A percentile compares a stretch with the other conserved stretches of the same genome.
Evolutionary conservation across 331 rosid species (phyloP).

Genomic region (Rosa hybrid): DNA sequence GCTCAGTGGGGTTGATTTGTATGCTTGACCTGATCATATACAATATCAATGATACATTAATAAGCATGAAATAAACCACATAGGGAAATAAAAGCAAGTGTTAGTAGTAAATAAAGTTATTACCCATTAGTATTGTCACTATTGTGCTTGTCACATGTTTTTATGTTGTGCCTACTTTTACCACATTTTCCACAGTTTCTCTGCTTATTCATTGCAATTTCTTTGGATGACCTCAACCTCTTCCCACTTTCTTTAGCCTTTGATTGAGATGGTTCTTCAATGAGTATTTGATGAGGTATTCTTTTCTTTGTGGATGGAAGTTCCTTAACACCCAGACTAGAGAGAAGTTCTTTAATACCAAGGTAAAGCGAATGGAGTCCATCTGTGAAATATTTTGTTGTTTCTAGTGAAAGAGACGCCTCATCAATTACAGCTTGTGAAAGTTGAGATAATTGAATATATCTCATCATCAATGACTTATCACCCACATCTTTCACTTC

Average conservation of each 20-base stretch:
- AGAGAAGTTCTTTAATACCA: neutral
- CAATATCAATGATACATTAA: too few species aligned
- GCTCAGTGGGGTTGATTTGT: too few species aligned
- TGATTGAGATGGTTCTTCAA: neutral
- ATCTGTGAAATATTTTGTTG: neutral
- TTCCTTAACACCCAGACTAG: neutral
- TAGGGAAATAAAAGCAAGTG: too few species aligned
- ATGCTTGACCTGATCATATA: too few species aligned
- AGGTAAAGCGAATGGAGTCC: neutral
- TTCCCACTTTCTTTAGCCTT: neutral
- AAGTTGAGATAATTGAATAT: neutral
- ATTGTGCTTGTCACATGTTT: neutral
- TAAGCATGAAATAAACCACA: too few species aligned
- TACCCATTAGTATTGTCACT: too few species aligned
- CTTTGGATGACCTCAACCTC: neutral
- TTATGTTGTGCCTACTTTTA: neutral
- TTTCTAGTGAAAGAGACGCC: neutral
- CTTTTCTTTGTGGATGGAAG: neutral
- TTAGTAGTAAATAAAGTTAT: too few species aligned
- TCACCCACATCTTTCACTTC: neutral
- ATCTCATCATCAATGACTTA: neutral
- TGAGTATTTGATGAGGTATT: neutral
- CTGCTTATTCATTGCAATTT: neutral
- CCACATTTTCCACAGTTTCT: neutral
- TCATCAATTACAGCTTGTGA: neutral